Evolutionary conservation across 2,329 filamentous ascomycete species (phyloP).

Genomic region (Talaromyces sp.): DNA sequence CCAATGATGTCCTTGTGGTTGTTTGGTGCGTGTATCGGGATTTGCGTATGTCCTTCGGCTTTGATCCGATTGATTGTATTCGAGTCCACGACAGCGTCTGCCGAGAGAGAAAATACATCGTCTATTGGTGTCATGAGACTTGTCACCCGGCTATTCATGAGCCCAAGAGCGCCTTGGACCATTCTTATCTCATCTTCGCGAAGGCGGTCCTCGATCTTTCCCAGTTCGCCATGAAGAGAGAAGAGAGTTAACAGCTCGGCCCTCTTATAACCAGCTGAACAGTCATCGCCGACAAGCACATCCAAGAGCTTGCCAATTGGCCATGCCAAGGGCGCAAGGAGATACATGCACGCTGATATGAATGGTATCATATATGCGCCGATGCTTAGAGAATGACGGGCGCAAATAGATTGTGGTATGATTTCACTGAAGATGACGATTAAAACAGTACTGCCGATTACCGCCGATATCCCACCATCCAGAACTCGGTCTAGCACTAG

Average conservation of each 20-base stretch:
- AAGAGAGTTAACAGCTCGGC: slow-evolving; percentile 93
- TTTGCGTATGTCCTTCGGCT: slow-evolving; percentile 88
- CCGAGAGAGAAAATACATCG: slow-evolving; percentile 93
- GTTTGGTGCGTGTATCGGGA: slow-evolving; percentile 85
- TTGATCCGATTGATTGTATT: slow-evolving; percentile 90
- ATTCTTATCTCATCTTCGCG: slow-evolving; percentile 98
- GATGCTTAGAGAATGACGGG: slow-evolving; percentile 90
- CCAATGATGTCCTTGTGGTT: slow-evolving; percentile 86
- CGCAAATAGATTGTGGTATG: slow-evolving; percentile 90
- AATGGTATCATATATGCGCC: slow-evolving; percentile 88
- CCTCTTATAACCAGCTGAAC: slow-evolving; percentile 96
- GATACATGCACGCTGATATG: slow-evolving; percentile 84
- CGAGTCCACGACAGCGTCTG: slow-evolving; percentile 87
- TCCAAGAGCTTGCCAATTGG: slow-evolving; percentile 96
- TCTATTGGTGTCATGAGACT: slow-evolving; percentile 98
- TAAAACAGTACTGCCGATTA: slow-evolving; percentile 85
- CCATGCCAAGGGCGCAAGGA: slow-evolving; percentile 85
- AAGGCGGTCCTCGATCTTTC: slow-evolving; percentile 77
- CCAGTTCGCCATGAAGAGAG: slow-evolving; percentile 89
- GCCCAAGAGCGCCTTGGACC: slow-evolving; percentile 89
- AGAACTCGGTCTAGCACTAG: slow-evolving; percentile 91
- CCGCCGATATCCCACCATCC: slow-evolving; percentile 88
- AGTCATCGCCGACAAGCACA: slow-evolving; percentile 85
- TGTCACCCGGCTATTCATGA: slow-evolving; percentile 92
- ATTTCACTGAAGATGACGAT: slow-evolving; percentile 98